phyloP scores from a whole-genome alignment of 805 yeast species.

The Saccharomycopsis olivae region DNA sequence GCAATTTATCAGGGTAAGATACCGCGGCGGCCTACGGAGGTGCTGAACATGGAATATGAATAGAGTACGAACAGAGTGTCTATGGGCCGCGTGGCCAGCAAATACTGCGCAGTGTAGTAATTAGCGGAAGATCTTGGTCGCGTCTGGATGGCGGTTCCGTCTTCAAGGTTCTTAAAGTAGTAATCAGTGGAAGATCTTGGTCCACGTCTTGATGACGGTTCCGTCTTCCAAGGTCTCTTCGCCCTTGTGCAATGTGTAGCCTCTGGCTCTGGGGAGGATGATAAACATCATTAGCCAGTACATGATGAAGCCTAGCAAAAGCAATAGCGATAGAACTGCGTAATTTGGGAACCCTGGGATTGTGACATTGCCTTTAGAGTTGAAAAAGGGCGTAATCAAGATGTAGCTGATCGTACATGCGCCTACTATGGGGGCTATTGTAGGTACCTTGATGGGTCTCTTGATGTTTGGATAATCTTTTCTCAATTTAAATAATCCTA shows the following conservation, averaged over 20 bases:
- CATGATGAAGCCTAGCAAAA: neutral
- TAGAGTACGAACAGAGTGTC: too few relatives aligned
- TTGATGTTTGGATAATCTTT: conserved; percentile 14
- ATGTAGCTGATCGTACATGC: conserved; percentile 7
- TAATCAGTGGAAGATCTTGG: conserved; percentile 5
- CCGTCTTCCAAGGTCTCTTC: conserved; percentile 15
- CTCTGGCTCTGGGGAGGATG: conserved; percentile 11
- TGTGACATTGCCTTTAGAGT: conserved; percentile 2
- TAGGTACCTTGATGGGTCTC: conserved; percentile 16
- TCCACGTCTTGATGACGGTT: conserved; percentile 12
- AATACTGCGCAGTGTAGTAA: too few relatives aligned
- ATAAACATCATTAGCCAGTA: conserved; percentile 15
- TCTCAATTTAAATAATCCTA: conserved; percentile 17
- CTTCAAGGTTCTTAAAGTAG: too few relatives aligned
- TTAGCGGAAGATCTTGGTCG: too few relatives aligned
- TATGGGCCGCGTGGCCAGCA: too few relatives aligned
- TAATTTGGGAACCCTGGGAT: conserved; percentile 16
- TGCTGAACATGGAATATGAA: too few relatives aligned
- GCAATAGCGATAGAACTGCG: conserved; percentile 7
- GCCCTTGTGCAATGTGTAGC: conserved; percentile 11
- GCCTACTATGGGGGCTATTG: conserved; percentile 15
- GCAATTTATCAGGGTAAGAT: too few relatives aligned
- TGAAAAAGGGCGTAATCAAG: conserved; percentile 14
- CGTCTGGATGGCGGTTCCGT: too few relatives aligned
- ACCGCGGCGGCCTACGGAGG: too few relatives aligned